Evolutionary conservation across 495 filamentous ascomycete species (phyloP).

Genomic region (Hyaloscypha hepaticicola): DNA sequence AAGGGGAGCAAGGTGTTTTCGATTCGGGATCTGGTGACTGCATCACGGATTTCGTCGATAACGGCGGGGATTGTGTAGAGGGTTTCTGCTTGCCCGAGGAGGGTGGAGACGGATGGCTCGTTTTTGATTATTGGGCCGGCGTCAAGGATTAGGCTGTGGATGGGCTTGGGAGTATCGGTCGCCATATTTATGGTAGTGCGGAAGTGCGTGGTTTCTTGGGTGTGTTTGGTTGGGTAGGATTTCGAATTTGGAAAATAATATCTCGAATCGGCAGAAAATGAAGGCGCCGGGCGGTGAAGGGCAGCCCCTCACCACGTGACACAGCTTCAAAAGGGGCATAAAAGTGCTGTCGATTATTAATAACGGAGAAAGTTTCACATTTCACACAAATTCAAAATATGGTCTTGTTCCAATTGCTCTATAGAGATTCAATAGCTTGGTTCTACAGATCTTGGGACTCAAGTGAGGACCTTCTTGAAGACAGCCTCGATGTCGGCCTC

Average conservation of each 20-base stretch:
- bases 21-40: conserved; percentile 73
- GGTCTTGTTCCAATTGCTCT: background rate
- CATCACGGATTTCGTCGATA: conserved; percentile 83
- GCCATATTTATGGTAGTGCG: conserved; percentile 37
- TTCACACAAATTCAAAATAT: too few species aligned
- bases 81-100: conserved; percentile 71
- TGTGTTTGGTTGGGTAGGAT: background rate
- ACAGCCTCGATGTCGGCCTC: conserved; percentile 33
- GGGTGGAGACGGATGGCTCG: conserved; percentile 73
- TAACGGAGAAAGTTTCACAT: too few species aligned
- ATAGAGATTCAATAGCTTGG: background rate
- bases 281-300: background rate
- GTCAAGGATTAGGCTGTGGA: conserved; percentile 86
- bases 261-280: background rate
- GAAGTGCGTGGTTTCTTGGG: background rate
- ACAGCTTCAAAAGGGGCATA: background rate
- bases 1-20: conserved; percentile 84
- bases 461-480: conserved; percentile 18
- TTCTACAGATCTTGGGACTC: background rate
- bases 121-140: conserved; percentile 90
- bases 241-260: background rate
- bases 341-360: too few species aligned
- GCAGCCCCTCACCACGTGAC: background rate
- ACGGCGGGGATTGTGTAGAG: conserved; percentile 86
- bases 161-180: conserved; percentile 55